Base-by-base conservation (phyloP, 2,329 filamentous ascomycete genomes). In the Stachybotrys echinatus region DNA sequence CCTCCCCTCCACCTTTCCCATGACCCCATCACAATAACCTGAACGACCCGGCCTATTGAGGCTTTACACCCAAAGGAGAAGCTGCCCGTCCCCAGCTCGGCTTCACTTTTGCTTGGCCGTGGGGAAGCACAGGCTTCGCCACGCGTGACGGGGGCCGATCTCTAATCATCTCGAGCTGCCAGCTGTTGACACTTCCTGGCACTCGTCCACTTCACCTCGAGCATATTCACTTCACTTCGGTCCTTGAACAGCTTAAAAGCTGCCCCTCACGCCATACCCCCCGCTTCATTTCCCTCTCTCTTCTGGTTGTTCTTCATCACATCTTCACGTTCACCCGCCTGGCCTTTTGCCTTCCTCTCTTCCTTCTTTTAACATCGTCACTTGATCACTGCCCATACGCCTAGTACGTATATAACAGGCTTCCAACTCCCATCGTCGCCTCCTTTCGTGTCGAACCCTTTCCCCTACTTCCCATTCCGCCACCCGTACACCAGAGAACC, bases 1-100 rank as follows among this genome's bases (percentile, higher is more conserved):
- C 27, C 27, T 34, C 27, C 27, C 27, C 14, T 10, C 27, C 27
- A 34, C 27, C 27, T 34, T 34, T 34, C 27, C 27, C 27, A 46
- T 46, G 44, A 46, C 44, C 44, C 44, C 44, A 21, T 46, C 44
- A 46, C 44, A 46, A 34, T 14, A 14, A 34, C 14, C 14, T 34
- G 10, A 34, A 34, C 27, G 14, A 14, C 27, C 5, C 14, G 14
- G 27, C 27, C 27, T 34, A 14, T 14, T 34, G 10, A 34, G 14
- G 27, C 27, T 34, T 46, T 18, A 19, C 12, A 12, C 44, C 44
- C 23, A 37, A 46, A 46, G 7, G 2, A 46, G 44, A 23, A 46
- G 44, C 23, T 34, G 22, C 42, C 12, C 19, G 38, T 20, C 23
- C 44, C 37, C 23, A 19, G 18, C 23, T 46, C 44, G 44, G 44